Base-by-base conservation (phyloP, 1,284 basidiomycete species). In the Calocybe gambosa region DNA sequence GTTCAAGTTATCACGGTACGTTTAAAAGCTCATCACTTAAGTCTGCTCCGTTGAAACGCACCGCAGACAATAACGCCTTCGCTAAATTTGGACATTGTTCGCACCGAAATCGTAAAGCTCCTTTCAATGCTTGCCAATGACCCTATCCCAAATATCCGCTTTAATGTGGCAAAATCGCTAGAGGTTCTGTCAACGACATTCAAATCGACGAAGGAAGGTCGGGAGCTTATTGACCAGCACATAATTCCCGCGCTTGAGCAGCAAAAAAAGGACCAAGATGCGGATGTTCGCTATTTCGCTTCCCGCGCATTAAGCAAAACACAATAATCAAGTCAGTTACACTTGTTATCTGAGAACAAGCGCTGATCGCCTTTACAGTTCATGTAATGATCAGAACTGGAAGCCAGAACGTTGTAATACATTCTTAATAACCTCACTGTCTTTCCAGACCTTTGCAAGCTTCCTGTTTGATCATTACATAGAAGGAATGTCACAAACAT, bases 141-240 rank as follows among this genome's bases (percentile, higher is more conserved):
- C 65, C 85, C 92, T 7, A 99, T 99, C 61, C 96, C 96, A 47
- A 99, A 99, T 70, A 99, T 99, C 65, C 89, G 96, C 36, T 99
- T 99, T 79, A 99, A 99, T 65, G 93, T 98, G 26, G 90, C 94
- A 38, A 98, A 98, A 67, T 87, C 90, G 15, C 73, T 96, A 56
- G 93, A 97, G 70, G 83, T 90, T 20, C 74, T 97, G 45, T 89
- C 89, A 0, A 71, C 71, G 15, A 82, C 88, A 1, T 85, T 92
- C 50, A 79, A 75, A 9, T 66, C 64, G 43, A 73, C 74, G 25
- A 67, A 82, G 2, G 89, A 91, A 48, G 94, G 54, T 23, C 39
- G 50, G 47, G 48, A 61, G 46, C 49, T 57, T 38, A 41, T 68
- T 53, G 54, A 60, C 57, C 48, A 56, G 45, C 36, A 82, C 64